phyloP scores from a whole-genome alignment of 2,329 filamentous ascomycete species.

The Aspergillus persii region DNA sequence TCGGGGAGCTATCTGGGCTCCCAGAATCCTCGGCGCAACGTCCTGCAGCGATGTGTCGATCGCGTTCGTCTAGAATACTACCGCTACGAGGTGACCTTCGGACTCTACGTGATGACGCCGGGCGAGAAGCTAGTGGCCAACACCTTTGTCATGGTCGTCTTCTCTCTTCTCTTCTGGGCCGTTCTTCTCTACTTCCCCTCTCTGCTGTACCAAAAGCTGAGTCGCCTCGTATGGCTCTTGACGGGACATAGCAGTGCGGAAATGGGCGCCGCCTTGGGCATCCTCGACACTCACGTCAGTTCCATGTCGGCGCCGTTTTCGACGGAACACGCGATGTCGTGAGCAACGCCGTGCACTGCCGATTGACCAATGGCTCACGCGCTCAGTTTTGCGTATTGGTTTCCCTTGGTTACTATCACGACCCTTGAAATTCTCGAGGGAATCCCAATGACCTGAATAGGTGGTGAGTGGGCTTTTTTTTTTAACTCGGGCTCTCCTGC shows the following conservation, averaged over 20 bases:
- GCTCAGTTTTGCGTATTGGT: not conserved
- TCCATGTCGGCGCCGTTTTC: conserved; percentile 16
- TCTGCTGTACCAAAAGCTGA: conserved; percentile 36
- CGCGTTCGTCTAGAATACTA: conserved; percentile 44
- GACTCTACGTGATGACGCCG: conserved; percentile 44
- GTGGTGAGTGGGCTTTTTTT: not conserved
- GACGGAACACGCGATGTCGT: conserved; percentile 12
- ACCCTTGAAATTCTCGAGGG: conserved; percentile 10
- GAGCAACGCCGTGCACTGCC: not conserved
- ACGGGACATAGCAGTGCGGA: conserved; percentile 35
- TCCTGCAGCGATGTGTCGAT: conserved; percentile 31
- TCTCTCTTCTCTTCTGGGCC: conserved; percentile 38
- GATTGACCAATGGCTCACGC: not conserved
- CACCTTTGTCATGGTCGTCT: conserved; percentile 35
- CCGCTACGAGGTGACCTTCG: conserved; percentile 48
- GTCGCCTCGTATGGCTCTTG: conserved; percentile 36
- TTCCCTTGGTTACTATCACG: conserved; percentile 2
- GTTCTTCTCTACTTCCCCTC: conserved; percentile 38
- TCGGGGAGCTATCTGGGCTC: conserved; percentile 12
- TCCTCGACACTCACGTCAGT: conserved; percentile 24
- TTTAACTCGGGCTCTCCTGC: not conserved
- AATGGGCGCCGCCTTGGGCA: conserved; percentile 26
- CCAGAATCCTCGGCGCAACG: conserved; percentile 20
- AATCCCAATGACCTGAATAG: not conserved
- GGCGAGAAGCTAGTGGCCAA: conserved; percentile 45